Evolutionary conservation across 495 filamentous ascomycete genomes (phyloP).

Genomic region (Poronia punctata): DNA sequence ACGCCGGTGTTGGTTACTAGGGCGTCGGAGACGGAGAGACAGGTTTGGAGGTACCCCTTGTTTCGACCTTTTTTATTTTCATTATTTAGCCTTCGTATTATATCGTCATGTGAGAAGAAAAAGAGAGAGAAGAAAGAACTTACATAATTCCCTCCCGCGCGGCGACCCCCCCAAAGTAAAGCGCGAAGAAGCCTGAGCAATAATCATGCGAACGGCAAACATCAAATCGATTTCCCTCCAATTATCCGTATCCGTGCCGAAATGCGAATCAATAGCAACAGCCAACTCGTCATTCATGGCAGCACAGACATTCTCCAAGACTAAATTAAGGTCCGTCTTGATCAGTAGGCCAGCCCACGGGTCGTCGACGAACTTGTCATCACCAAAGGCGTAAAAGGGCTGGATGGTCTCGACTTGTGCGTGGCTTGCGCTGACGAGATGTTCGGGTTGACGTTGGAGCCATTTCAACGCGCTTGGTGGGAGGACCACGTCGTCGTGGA

Average conservation of each 20-base stretch:
- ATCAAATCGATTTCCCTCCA: constrained; percentile 20
- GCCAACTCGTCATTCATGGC: constrained; percentile 18
- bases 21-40: constrained; percentile 14
- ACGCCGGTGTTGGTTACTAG: constrained; percentile 23
- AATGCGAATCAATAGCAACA: constrained; percentile 13
- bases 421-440: constrained; percentile 5
- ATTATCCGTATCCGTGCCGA: constrained; percentile 9
- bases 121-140: not conserved
- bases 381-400: constrained; percentile 11
- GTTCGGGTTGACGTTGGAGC: constrained; percentile 15
- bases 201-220: constrained; percentile 24
- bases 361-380: constrained; percentile 5
- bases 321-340: constrained; percentile 17
- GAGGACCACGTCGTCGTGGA: constrained; percentile 27
- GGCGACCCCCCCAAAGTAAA: constrained; percentile 30
- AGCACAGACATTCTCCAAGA: constrained; percentile 12
- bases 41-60: constrained; percentile 19
- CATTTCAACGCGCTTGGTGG: constrained; percentile 14
- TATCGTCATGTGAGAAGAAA: too few species aligned
- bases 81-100: too few species aligned
- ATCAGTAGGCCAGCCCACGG: constrained; percentile 14
- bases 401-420: constrained; percentile 9
- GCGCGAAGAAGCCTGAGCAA: constrained; percentile 28
- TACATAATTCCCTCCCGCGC: constrained; percentile 2
- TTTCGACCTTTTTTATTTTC: constrained; percentile 24